phyloP scores from a whole-genome alignment of 1,284 basidiomycete species.

The Fomitopsis betulina region DNA sequence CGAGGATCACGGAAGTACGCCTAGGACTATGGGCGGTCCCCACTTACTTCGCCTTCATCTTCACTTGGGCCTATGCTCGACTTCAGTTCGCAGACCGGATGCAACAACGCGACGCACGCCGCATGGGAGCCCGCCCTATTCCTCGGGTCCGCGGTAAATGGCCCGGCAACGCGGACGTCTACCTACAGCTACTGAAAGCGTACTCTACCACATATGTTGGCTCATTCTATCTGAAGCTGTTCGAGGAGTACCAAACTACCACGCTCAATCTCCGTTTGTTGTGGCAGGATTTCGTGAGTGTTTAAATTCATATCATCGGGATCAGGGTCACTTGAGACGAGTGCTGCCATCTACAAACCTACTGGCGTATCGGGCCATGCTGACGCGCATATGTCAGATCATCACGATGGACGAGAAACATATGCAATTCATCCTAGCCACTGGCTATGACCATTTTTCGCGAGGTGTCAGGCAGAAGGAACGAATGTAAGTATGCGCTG shows the following conservation, averaged over 20 bases:
- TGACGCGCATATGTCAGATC: conserved; percentile 36
- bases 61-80: conserved; percentile 35
- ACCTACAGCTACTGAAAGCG: conserved; percentile 48
- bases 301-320: no score
- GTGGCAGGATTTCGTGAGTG: conserved; percentile 51
- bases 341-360: neutral
- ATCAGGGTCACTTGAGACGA: neutral
- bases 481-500: conserved; percentile 43
- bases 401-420: conserved; percentile 71
- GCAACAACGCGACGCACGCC: conserved; percentile 39
- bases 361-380: neutral
- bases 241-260: conserved; percentile 62
- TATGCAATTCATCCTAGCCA: conserved; percentile 58
- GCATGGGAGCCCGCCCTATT: conserved; percentile 46
- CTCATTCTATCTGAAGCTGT: conserved; percentile 58
- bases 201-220: conserved; percentile 56
- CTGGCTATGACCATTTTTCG: conserved; percentile 64
- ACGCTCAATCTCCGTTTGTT: conserved; percentile 64
- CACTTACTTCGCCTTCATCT: conserved; percentile 35
- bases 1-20: conserved; percentile 21
- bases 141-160: conserved; percentile 60
- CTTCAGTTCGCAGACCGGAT: conserved; percentile 29
- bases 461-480: conserved; percentile 58
- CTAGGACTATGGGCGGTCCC: conserved; percentile 32
- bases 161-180: conserved; percentile 70